Evolutionary conservation across 495 filamentous ascomycete genomes (phyloP).

Genomic region (Podospora bellae-mahoneyi): DNA sequence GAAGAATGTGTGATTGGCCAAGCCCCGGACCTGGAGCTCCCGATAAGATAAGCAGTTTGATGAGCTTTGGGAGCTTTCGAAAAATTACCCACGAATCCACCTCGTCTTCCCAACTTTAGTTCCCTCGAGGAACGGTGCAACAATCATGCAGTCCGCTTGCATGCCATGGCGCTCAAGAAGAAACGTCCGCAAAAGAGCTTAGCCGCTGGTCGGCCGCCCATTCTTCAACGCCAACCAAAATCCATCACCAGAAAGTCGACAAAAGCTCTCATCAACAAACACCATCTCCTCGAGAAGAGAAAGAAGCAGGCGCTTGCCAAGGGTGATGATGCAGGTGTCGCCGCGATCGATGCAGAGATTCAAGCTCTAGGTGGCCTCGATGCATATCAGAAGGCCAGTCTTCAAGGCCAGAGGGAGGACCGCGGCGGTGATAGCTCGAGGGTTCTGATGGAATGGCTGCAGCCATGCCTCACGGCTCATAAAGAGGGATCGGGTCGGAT

Average conservation of each 20-base stretch:
- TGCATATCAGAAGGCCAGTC: constrained; percentile 85
- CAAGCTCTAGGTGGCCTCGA: constrained; percentile 68
- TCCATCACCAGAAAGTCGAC: constrained; percentile 75
- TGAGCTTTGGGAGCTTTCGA: constrained; percentile 5
- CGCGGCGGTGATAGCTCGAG: constrained; percentile 90
- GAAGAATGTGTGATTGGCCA: not conserved
- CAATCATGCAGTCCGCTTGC: constrained; percentile 6
- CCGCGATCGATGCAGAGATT: constrained; percentile 54
- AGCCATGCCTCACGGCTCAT: constrained; percentile 36
- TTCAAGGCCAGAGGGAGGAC: constrained; percentile 74
- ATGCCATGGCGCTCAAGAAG: constrained; percentile 32
- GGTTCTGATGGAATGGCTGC: constrained; percentile 82
- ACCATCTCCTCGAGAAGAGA: constrained; percentile 80
- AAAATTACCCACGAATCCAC: not conserved
- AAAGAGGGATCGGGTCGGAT: constrained; percentile 30
- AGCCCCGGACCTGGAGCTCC: not conserved
- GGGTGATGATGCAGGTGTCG: constrained; percentile 56
- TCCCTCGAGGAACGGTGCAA: not conserved
- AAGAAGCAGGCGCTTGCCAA: constrained; percentile 61
- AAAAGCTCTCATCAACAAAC: constrained; percentile 73
- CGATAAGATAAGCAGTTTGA: constrained; percentile 4
- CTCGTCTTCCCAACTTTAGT: not conserved
- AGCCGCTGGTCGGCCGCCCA: constrained; percentile 68
- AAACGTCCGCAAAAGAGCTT: constrained; percentile 48
- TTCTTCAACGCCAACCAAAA: constrained; percentile 42